phyloP scores from a whole-genome alignment of 2,329 filamentous ascomycete genomes.

The Cylindrodendrum hubeiense region DNA sequence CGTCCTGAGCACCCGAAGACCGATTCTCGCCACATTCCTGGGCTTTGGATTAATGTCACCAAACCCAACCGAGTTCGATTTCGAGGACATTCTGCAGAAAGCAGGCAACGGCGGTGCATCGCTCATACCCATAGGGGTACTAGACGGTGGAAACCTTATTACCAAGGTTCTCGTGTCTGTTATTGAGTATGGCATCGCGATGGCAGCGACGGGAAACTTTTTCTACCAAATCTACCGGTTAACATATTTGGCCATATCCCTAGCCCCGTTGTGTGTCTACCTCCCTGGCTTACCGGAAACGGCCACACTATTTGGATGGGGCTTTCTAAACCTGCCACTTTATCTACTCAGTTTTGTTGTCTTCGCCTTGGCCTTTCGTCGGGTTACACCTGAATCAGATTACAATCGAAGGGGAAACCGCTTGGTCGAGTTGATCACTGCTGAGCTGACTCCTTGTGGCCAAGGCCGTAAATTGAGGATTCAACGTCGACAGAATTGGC shows the following conservation, averaged over 20 bases:
- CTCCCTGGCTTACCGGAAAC: conserved; percentile 21
- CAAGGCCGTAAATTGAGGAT: conserved; percentile 14
- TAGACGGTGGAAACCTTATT: conserved; percentile 6
- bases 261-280: conserved; percentile 20
- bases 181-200: conserved; percentile 20
- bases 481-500: conserved; percentile 1
- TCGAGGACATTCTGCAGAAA: conserved; percentile 18
- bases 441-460: conserved; percentile 26
- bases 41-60: conserved; percentile 30
- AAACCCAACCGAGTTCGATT: conserved; percentile 27
- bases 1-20: conserved; percentile 21
- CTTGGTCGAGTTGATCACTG: not conserved
- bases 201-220: conserved; percentile 15
- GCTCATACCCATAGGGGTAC: not conserved
- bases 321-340: conserved; percentile 21
- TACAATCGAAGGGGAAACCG: conserved; percentile 1
- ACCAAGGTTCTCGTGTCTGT: conserved; percentile 23
- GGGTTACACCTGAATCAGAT: not conserved
- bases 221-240: conserved; percentile 28
- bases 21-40: conserved; percentile 20
- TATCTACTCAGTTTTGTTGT: conserved; percentile 29
- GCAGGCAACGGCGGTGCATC: not conserved
- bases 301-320: conserved; percentile 30
- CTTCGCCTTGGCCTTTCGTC: conserved; percentile 22
- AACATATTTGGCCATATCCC: conserved; percentile 22